Conservation (phyloP, 1,284 basidiomycete species). For the Earliella scabrosa region DNA sequence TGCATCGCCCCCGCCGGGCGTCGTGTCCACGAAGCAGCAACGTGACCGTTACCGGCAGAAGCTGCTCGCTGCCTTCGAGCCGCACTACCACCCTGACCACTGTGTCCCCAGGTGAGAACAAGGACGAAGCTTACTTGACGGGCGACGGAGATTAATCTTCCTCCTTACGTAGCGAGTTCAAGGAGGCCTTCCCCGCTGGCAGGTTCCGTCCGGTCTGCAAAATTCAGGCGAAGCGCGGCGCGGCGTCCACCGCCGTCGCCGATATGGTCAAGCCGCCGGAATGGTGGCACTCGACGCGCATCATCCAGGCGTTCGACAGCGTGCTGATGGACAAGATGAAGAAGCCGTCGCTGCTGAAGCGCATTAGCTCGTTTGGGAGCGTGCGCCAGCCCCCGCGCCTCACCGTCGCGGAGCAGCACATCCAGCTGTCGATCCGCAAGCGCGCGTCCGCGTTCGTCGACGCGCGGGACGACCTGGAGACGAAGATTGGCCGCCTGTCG, state of each 20-base stretch:
- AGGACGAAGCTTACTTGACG: neutral
- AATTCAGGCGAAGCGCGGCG: conserved; percentile 81
- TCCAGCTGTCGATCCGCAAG: conserved; percentile 86
- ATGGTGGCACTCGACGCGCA: conserved; percentile 92
- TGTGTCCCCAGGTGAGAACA: conserved; percentile 68
- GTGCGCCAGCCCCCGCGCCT: conserved; percentile 77
- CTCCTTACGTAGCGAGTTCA: conserved; percentile 74
- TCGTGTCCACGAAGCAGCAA: conserved; percentile 82
- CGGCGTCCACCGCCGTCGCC: conserved; percentile 78
- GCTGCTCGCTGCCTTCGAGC: conserved; percentile 80
- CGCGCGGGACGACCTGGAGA: conserved; percentile 89
- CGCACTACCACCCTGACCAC: conserved; percentile 84
- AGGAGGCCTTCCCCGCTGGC: conserved; percentile 93
- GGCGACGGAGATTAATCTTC: neutral
- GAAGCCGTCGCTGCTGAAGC: conserved; percentile 87
- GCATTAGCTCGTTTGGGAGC: conserved; percentile 77
- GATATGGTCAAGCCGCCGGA: conserved; percentile 86
- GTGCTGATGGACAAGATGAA: conserved; percentile 91
- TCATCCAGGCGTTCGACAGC: conserved; percentile 88
- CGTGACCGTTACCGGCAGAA: conserved; percentile 85
- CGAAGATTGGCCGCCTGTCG: conserved; percentile 84
- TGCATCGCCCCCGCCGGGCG: conserved; percentile 76
- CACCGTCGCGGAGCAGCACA: conserved; percentile 78
- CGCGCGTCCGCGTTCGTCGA: conserved; percentile 92
- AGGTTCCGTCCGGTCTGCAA: conserved; percentile 84